phyloP scores from a whole-genome alignment of 2,329 filamentous ascomycete species.

The Pseudogymnoascus sp. region DNA sequence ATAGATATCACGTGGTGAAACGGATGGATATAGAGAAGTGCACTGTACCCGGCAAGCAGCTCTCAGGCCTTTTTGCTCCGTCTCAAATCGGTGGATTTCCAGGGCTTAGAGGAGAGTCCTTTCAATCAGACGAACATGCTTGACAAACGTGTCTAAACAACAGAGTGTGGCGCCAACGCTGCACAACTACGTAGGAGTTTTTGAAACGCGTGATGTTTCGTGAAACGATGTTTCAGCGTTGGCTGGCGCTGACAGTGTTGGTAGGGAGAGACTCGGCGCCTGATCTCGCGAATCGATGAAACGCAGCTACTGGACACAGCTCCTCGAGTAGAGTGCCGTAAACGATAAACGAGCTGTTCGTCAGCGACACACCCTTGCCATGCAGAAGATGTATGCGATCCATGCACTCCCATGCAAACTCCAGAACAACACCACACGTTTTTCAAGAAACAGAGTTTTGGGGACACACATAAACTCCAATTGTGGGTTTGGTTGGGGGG shows the following conservation, averaged over 20 bases:
- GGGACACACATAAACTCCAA: not conserved
- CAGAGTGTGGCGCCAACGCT: not conserved
- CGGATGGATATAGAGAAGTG: not conserved
- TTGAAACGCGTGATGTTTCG: constrained; percentile 1
- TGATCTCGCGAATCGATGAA: not conserved
- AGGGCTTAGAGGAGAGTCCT: not conserved
- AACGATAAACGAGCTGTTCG: not conserved
- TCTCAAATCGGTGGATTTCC: not conserved
- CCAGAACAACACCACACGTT: not conserved
- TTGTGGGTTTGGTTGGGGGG: not conserved
- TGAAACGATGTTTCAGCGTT: not conserved
- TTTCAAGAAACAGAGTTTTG: not conserved
- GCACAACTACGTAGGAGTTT: not conserved
- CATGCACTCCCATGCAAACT: not conserved
- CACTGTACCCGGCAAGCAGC: not conserved
- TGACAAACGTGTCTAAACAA: not conserved
- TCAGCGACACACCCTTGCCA: not conserved
- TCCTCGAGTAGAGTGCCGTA: not conserved
- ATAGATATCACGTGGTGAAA: not conserved
- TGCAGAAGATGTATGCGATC: not conserved
- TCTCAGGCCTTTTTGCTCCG: not conserved
- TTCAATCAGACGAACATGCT: not conserved
- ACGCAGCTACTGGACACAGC: not conserved
- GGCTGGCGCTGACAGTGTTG: not conserved
- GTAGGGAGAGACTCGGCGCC: not conserved